Percentiles rank a stretch among this genome's conserved stretches.
phyloP scores from a whole-genome alignment of 805 yeast species.

The Candida khao-thaluensis region DNA sequence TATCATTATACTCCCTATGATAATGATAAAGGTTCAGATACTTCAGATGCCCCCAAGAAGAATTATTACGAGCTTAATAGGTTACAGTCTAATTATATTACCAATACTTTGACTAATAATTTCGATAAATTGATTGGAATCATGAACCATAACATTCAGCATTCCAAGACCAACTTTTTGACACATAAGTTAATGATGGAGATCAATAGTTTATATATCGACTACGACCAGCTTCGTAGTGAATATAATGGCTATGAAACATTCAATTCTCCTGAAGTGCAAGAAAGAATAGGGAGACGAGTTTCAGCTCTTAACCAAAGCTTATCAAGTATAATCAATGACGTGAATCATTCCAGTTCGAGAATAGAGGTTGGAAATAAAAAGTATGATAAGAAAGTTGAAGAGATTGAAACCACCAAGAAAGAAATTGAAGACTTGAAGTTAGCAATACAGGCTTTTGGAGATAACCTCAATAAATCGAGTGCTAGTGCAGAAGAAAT shows the following conservation, averaged over 20 bases:
- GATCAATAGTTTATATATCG: constrained; percentile 47
- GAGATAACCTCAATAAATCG: constrained; percentile 1
- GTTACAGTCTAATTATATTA: constrained; percentile 62
- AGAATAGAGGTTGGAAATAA: constrained; percentile 35
- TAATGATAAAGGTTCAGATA: constrained; percentile 19
- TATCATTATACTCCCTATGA: constrained; percentile 56
- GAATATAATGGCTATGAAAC: constrained; percentile 37
- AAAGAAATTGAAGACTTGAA: constrained; percentile 27
- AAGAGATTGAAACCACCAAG: constrained; percentile 27
- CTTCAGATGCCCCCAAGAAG: constrained; percentile 17
- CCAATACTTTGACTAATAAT: constrained; percentile 61
- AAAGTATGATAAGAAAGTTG: constrained; percentile 28
- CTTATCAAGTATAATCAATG: constrained; percentile 44
- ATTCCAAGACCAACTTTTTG: constrained; percentile 28
- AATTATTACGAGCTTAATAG: constrained; percentile 61
- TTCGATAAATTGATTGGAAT: constrained; percentile 52
- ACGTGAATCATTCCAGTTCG: constrained; percentile 42
- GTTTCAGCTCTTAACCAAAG: constrained; percentile 43
- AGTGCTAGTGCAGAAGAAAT: neutral
- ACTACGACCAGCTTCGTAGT: constrained; percentile 40
- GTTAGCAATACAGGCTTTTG: constrained; percentile 26
- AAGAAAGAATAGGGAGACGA: constrained; percentile 41
- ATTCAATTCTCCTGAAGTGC: constrained; percentile 41
- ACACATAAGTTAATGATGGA: constrained; percentile 66
- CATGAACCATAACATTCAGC: constrained; percentile 32